phyloP scores from a whole-genome alignment of 305 asterid genomes.

The Fraxinus sp. region DNA sequence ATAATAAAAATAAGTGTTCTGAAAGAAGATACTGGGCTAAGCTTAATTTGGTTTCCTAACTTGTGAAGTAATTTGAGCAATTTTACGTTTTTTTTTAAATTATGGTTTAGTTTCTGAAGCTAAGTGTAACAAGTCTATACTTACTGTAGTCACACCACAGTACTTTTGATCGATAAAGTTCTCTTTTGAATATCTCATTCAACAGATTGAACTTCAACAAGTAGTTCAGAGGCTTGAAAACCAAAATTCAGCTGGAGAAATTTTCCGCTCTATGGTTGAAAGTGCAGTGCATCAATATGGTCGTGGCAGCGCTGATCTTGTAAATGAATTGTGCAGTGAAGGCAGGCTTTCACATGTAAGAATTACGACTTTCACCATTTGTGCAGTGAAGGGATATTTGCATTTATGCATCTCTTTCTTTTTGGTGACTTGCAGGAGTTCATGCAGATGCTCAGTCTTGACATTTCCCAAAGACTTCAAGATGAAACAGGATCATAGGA shows the following conservation, averaged over 20 bases:
- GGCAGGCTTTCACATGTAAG: slow-evolving; percentile 56
- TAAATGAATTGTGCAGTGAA: slow-evolving; percentile 44
- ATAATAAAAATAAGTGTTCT: not conserved
- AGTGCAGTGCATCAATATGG: slow-evolving; percentile 32
- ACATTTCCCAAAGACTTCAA: slow-evolving; percentile 39
- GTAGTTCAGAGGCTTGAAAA: slow-evolving; percentile 49
- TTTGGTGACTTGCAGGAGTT: slow-evolving; percentile 48
- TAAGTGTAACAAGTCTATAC: not conserved
- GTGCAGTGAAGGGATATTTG: not conserved
- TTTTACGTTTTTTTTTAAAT: too few relatives aligned
- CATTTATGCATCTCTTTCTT: not conserved
- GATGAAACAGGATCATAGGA: slow-evolving; percentile 32
- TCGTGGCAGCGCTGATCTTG: slow-evolving; percentile 31
- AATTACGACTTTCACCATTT: not conserved
- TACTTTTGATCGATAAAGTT: not conserved
- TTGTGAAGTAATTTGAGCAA: not conserved
- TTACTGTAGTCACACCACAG: not conserved
- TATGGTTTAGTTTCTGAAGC: not conserved
- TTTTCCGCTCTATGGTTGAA: slow-evolving; percentile 48
- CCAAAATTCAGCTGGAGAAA: slow-evolving; percentile 46
- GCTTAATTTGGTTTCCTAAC: not conserved
- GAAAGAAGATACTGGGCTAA: not conserved
- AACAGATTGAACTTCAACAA: slow-evolving; percentile 43
- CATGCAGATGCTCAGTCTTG: slow-evolving; percentile 52
- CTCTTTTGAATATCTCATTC: not conserved